Evolutionary conservation across 768 basidiomycete genomes (phyloP).

Genomic region (Rubroboletus pulcherrimus): DNA sequence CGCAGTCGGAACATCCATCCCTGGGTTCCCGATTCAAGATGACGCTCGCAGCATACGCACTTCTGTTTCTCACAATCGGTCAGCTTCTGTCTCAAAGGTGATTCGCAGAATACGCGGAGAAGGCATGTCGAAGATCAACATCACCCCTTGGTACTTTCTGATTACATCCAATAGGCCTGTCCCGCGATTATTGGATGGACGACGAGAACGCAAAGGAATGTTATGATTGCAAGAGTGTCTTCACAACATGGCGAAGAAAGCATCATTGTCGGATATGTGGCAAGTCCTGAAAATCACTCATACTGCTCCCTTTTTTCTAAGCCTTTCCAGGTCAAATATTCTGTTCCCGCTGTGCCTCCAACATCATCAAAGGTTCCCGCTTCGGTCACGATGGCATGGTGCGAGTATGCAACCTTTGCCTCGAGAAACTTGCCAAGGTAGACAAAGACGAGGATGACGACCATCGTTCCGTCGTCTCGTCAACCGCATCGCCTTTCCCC

Average conservation of each 20-base stretch:
- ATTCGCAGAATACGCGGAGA: conserved; percentile 89
- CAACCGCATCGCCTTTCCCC: conserved; percentile 64
- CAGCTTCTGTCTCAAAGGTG: conserved; percentile 85
- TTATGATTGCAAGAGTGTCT: conserved; percentile 92
- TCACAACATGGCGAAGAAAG: conserved; percentile 91
- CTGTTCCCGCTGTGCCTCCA: conserved; percentile 94
- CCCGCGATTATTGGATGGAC: conserved; percentile 98
- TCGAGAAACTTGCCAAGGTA: conserved; percentile 86
- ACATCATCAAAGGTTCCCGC: conserved; percentile 89
- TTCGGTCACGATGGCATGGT: conserved; percentile 96
- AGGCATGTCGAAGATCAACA: conserved; percentile 42
- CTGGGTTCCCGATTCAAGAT: conserved; percentile 89
- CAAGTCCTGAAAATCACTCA: conserved; percentile 30
- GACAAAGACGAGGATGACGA: conserved; percentile 91
- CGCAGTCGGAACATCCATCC: conserved; percentile 72
- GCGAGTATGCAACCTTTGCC: conserved; percentile 91
- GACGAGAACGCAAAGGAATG: conserved; percentile 95
- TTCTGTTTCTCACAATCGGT: conserved; percentile 62
- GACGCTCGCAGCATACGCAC: conserved; percentile 87
- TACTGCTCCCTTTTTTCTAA: neutral
- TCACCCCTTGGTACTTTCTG: conserved; percentile 4
- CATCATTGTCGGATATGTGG: conserved; percentile 99
- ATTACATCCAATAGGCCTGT: conserved; percentile 53
- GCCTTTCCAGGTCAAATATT: conserved; percentile 83
- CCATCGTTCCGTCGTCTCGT: conserved; percentile 74